Base-by-base conservation (phyloP, 2,329 filamentous ascomycete species). In the Arachnopeziza araneosa region DNA sequence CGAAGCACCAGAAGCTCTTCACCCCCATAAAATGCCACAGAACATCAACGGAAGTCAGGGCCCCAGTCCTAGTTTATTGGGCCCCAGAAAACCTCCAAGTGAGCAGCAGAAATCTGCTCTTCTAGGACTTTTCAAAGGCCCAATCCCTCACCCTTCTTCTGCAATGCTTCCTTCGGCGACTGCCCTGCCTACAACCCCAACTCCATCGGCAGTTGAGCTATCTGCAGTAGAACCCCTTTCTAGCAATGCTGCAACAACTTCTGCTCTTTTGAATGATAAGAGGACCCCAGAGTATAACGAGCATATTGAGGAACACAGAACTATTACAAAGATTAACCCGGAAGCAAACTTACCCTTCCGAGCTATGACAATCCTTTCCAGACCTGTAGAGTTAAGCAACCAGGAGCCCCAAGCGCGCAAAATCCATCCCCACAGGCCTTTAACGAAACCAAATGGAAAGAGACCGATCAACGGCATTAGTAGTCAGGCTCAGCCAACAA, bases 171-270 rank as follows among this genome's bases (percentile, higher is more conserved):
- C 62, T 50, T 51, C 58, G 55, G 62, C 67, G 24, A 67, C 67
- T 26, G 63, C 65, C 12, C 56, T 69, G 9, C 68, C 69, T 52
- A 65, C 63, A 14, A 66, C 62, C 56, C 54, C 58, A 36, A 68
- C 65, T 14, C 67, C 69, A 24, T 71, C 70, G 7, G 70, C 68
- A 22, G 68, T 72, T 8, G 70, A 72, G 58, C 55, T 72, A 49
- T 71, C 70, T 50, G 70, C 71, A 24, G 65, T 69, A 24, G 70
- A 72, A 54, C 63, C 69, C 19, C 61, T 66, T 24, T 66, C 69
- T 21, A 62, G 55, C 8, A 64, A 62, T 52, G 63, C 65, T 30
- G 55, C 60, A 22, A 57, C 61, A 19, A 61, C 66, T 24, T 62
- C 63, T 32, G 62, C 60, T 22, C 44, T 65, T 17, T 60, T 64